phyloP scores from a whole-genome alignment of 768 basidiomycete genomes.

The Leccinum fibrillosum region DNA sequence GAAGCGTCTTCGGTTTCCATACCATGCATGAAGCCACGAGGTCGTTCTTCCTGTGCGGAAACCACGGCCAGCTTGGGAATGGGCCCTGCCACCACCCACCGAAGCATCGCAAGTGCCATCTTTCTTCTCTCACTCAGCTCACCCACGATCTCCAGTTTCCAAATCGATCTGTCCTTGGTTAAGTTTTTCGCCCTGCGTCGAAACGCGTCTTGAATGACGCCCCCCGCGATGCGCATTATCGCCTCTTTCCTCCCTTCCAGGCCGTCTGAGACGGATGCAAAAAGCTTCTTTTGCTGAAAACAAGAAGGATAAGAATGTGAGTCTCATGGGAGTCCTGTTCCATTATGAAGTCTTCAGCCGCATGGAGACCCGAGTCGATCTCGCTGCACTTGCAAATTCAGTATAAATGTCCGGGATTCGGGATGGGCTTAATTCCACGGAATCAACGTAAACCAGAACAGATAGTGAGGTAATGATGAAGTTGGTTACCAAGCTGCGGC shows the following conservation, averaged over 20 bases:
- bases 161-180: constrained; percentile 7
- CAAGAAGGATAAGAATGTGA: neutral
- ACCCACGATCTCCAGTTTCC: constrained; percentile 1
- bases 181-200: constrained; percentile 1
- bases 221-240: constrained; percentile 20
- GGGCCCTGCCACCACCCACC: constrained; percentile 13
- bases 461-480: constrained; percentile 30
- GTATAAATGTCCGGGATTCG: neutral
- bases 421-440: constrained; percentile 21
- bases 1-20: constrained; percentile 6
- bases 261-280: neutral
- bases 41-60: constrained; percentile 13
- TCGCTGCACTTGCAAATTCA: constrained; percentile 13
- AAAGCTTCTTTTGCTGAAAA: neutral
- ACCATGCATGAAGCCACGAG: constrained; percentile 13
- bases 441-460: constrained; percentile 27
- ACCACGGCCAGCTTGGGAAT: constrained; percentile 13
- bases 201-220: neutral
- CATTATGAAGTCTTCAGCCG: neutral
- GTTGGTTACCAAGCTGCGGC: constrained; percentile 17
- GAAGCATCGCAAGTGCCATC: constrained; percentile 3
- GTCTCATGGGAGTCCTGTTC: neutral
- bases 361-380: constrained; percentile 22
- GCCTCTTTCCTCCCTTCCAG: constrained; percentile 2
- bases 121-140: constrained; percentile 1